Conservation (phyloP, 768 basidiomycete species). For the Auriscalpium vulgare region DNA sequence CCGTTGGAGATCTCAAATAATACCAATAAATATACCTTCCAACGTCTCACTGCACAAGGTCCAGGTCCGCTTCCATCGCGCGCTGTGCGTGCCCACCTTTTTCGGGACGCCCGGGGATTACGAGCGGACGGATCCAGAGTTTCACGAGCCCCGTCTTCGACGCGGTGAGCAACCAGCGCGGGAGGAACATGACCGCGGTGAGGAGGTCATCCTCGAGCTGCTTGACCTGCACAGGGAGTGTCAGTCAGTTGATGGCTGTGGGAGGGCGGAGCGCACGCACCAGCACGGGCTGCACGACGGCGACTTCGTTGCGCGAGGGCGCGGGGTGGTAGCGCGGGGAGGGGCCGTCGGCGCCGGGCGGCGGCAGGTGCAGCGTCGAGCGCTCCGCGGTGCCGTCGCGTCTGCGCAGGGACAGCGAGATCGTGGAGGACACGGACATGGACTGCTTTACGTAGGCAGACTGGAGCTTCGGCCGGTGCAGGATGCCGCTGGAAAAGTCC, state of each 20-base stretch:
- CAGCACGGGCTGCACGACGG: slow-evolving; percentile 84
- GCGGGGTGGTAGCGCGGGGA: slow-evolving; percentile 73
- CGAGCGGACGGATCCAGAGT: slow-evolving; percentile 77
- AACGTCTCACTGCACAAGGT: neutral
- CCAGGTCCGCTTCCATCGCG: neutral
- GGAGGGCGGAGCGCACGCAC: slow-evolving; percentile 34
- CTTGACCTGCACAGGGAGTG: slow-evolving; percentile 50
- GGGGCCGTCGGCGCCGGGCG: slow-evolving; percentile 32
- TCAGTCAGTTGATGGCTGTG: neutral
- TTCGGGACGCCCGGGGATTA: slow-evolving; percentile 10
- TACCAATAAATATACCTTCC: too few relatives aligned
- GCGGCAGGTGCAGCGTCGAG: slow-evolving; percentile 50
- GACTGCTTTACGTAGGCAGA: slow-evolving; percentile 57
- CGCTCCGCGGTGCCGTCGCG: slow-evolving; percentile 33
- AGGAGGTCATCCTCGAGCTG: slow-evolving; percentile 75
- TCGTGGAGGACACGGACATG: slow-evolving; percentile 67
- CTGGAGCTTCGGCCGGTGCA: slow-evolving; percentile 80
- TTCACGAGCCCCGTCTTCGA: slow-evolving; percentile 72
- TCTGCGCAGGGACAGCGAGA: slow-evolving; percentile 67
- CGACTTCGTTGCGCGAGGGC: slow-evolving; percentile 84
- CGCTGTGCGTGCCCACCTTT: slow-evolving; percentile 10
- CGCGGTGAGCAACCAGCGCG: slow-evolving; percentile 70
- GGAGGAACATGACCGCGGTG: slow-evolving; percentile 67
- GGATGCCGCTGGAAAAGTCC: slow-evolving; percentile 87
- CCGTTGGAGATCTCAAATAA: too few relatives aligned